Conservation (phyloP, 257 asterid species). For the Plectranthus barbatus region DNA sequence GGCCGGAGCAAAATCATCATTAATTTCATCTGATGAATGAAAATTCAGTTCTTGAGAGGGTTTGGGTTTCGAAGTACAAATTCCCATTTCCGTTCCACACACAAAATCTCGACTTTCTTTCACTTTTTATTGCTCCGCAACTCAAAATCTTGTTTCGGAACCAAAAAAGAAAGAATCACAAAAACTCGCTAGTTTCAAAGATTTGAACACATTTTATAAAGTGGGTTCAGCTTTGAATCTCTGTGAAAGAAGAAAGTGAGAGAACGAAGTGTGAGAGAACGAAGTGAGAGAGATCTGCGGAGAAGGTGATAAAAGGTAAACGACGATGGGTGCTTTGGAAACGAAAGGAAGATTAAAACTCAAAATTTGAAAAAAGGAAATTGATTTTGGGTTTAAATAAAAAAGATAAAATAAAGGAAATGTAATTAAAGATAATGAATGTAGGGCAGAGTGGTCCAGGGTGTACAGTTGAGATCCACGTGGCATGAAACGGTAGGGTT, state of each 20-base stretch:
- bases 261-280: neutral
- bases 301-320: conserved; percentile 25
- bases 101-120: neutral
- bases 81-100: conserved; percentile 44
- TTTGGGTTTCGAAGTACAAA: conserved; percentile 69
- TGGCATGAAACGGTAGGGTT: conserved; percentile 16
- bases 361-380: neutral
- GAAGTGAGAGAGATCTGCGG: conserved; percentile 15
- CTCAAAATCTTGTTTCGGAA: conserved; percentile 2
- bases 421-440: conserved; percentile 25
- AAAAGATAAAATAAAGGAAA: neutral
- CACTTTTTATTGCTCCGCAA: neutral
- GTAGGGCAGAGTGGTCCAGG: conserved; percentile 27
- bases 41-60: conserved; percentile 33
- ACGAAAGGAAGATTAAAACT: neutral
- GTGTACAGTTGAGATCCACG: conserved; percentile 27
- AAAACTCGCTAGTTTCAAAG: conserved; percentile 13
- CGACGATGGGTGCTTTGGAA: conserved; percentile 14
- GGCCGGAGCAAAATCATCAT: neutral
- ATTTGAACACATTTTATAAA: conserved; percentile 16
- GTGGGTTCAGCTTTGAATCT: conserved; percentile 15
- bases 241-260: conserved; percentile 4
- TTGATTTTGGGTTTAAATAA: neutral
- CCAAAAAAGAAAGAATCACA: neutral
- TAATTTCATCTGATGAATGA: conserved; percentile 16